Base-by-base conservation (phyloP, 78 protist species). In the Dictyostelium intermedium region DNA sequence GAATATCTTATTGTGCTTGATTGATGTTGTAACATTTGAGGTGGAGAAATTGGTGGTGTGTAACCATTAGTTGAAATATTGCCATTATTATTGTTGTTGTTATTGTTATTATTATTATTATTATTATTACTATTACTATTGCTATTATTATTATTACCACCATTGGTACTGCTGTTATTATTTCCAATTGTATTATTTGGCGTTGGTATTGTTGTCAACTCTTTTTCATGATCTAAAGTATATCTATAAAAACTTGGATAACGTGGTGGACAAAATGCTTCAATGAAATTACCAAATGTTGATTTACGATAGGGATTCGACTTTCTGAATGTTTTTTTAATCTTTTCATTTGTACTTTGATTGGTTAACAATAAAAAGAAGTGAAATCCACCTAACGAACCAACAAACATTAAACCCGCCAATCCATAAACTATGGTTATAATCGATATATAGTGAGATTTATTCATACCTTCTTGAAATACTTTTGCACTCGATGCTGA, bases 301-400 rank as follows among this genome's bases (percentile, higher is more conserved):
- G 76, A 69, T 20, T 7, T 16, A 13, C 47, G 80, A 61, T 60
- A 87, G 2, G 93, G 93, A 34, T 87, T 87, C 2, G 85, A 78
- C 18, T 87, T 87, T 43, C 27, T 77, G 50, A 79, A 87, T 10
- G 84, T 47, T 25, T 60, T 50, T 34, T 85, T 92, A 34, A 92
- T 79, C 37, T 83, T 56, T 76, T 92, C 96, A 77, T 92, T 92
- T 27, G 96, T 92, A 14, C 89, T 92, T 61, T 80, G 84, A 25
- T 50, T 76, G 32, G 72, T 53, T 10, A 53, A 18, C 18, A 83
- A 30, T 20, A 92, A 74, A 80, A 56, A 92, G 80, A 74, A 83
- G 78, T 92, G 96, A 69, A 92, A 83, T n/a, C 91, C 83, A 56
- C 91, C 86, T n/a, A 92, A 66, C 34, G 79, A 66, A 34, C 89